Base-by-base conservation (phyloP, 2,329 filamentous ascomycete species). In the Calonectria pseudoreteaudii region DNA sequence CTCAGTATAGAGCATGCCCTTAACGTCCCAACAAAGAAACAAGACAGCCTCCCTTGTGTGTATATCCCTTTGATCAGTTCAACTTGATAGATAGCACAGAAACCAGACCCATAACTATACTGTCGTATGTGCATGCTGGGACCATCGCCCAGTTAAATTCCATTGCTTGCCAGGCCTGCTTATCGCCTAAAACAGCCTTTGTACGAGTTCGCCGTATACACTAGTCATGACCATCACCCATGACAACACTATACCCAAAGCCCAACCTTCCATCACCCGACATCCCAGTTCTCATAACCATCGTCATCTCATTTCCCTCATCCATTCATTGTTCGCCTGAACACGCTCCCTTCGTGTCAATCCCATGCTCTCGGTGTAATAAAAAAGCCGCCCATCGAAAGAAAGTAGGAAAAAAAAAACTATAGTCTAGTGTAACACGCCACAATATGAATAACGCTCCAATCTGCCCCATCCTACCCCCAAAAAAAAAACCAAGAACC, bases 391-490 rank as follows among this genome's bases (percentile, higher is more conserved):
- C 79, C 78, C 71, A 66, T 75, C 71, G 65, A 62, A 60, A 36
- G 34, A 36, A 36, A 36, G n/a, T n/a, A n/a, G 9, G 9, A 13
- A 3, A 38, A 38, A 38, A 14, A 74, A 73, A 71, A 50, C 36
- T 34, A 69, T 70, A 74, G 75, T 80, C 79, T 80, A 80, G 66
- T 76, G 70, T 75, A 77, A 76, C 69, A 74, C 65, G 74, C 56
- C 56, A 78, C 69, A 73, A 76, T 73, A 66, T 53, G 58, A 73
- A 62, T 53, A 49, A 78, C 75, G 74, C 74, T 73, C 73, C 70
- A 69, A 70, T 66, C 31, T n/a, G n/a, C n/a, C n/a, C n/a, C n/a
- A 72, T 78, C 75, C 78, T 73, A 78, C n/a, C n/a, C n/a, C n/a
- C n/a, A n/a, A n/a, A 74, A 68, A 50, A 20, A 53, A 20, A 34